Conservation (phyloP, 1,284 basidiomycete species). For the Ustilago loliicola region DNA sequence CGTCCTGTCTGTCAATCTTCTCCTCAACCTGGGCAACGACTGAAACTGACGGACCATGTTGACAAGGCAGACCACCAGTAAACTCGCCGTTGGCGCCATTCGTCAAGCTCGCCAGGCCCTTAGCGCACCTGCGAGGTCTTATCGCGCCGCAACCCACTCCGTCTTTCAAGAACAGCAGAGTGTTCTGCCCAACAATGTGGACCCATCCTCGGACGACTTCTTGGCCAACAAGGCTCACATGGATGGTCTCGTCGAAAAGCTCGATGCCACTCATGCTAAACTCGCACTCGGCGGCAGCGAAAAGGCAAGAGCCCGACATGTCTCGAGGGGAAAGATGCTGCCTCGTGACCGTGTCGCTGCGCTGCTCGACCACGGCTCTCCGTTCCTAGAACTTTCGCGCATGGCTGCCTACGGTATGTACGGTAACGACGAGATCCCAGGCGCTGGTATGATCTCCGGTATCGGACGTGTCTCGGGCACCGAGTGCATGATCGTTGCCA, state of each 20-base stretch:
- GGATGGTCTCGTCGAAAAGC: constrained; percentile 54
- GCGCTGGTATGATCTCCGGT: constrained; percentile 91
- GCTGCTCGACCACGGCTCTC: constrained; percentile 86
- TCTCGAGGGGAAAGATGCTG: constrained; percentile 84
- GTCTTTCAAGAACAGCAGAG: constrained; percentile 45
- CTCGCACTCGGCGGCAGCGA: constrained; percentile 72
- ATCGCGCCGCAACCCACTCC: constrained; percentile 40
- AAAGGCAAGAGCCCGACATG: constrained; percentile 83
- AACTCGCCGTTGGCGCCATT: constrained; percentile 19
- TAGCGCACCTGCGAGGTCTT: constrained; percentile 10
- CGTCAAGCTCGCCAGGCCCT: constrained; percentile 23
- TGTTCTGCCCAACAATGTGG: constrained; percentile 60
- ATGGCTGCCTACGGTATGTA: constrained; percentile 91
- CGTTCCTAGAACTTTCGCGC: constrained; percentile 88
- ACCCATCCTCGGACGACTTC: constrained; percentile 50
- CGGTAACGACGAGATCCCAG: constrained; percentile 81
- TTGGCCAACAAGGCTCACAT: constrained; percentile 59
- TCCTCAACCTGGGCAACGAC: background rate
- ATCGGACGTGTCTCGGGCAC: constrained; percentile 82
- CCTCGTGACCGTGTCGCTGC: constrained; percentile 80
- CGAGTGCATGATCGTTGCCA: constrained; percentile 90
- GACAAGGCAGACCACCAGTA: constrained; percentile 8
- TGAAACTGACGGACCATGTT: constrained; percentile 12
- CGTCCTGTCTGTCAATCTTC: background rate
- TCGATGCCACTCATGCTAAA: constrained; percentile 54